A percentile compares a stretch with the other conserved stretches of the same genome.
These are phyloP conservation scores for Fusarium palustre DNA, from an alignment of 2,329 filamentous ascomycete species.

Conservation along the genomic window DNA sequence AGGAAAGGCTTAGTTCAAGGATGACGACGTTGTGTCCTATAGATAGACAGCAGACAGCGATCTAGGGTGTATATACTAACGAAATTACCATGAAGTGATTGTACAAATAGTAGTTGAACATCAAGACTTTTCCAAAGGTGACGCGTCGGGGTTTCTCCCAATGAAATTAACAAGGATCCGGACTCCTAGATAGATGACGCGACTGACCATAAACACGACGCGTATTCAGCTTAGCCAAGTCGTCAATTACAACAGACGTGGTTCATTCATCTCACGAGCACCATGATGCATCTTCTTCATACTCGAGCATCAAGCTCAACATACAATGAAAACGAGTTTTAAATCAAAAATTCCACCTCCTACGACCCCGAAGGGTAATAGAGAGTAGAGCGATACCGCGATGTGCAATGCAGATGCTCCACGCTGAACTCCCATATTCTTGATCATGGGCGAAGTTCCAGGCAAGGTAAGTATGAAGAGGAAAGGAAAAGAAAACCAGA, in stretches of 20 bases:
- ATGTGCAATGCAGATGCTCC: conserved; percentile 23
- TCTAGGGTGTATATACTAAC: background rate
- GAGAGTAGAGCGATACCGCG: conserved; percentile 19
- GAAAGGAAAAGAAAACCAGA: conserved; percentile 5
- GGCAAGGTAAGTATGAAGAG: conserved; percentile 27
- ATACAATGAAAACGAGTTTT: conserved; percentile 14
- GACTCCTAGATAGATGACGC: background rate
- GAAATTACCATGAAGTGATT: background rate
- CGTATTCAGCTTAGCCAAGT: background rate
- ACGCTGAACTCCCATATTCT: conserved; percentile 18
- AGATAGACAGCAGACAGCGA: background rate
- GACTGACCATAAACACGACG: background rate
- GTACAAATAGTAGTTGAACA: background rate
- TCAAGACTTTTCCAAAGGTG: background rate
- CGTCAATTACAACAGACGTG: too few species aligned
- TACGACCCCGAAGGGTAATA: conserved; percentile 21
- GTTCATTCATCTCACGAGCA: too few species aligned
- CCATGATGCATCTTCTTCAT: background rate
- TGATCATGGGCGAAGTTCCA: conserved; percentile 19
- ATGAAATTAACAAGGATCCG: too few species aligned
- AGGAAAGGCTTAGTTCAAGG: background rate
- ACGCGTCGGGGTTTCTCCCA: background rate
- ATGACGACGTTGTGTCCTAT: background rate
- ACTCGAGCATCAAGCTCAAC: background rate
- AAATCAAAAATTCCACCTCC: conserved; percentile 25